These are phyloP conservation scores for Boechera stricta DNA, from an alignment of 345 rosid genomes.

Conservation along the genomic window DNA sequence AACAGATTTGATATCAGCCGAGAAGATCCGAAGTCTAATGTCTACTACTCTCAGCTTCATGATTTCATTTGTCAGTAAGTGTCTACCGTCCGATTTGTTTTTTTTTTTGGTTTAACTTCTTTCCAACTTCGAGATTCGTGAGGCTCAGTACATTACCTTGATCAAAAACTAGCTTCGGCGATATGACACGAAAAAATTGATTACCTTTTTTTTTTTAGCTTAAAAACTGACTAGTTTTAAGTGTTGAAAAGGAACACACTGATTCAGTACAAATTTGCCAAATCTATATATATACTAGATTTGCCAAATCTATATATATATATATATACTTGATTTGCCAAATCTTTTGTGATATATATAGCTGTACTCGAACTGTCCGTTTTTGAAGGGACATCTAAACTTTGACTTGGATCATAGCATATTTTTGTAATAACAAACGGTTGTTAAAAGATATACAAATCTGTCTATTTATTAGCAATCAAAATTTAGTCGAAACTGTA, in stretches of 20 bases:
- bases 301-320: not conserved
- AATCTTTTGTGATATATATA: not conserved
- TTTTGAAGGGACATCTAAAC: not conserved
- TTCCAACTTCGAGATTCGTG: not conserved
- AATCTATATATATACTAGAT: not conserved
- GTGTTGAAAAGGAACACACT: not conserved
- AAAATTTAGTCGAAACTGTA: not conserved
- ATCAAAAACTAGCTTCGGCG: not conserved
- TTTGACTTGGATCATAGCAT: not conserved
- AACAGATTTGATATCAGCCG: not conserved
- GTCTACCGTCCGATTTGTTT: not conserved
- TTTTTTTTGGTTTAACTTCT: not conserved
- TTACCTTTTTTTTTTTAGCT: not conserved
- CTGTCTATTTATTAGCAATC: not conserved
- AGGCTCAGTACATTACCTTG: not conserved
- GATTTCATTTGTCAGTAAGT: conserved; percentile 9
- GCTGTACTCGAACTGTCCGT: not conserved
- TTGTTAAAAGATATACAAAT: not conserved
- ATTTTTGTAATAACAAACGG: not conserved
- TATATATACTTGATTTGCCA: not conserved
- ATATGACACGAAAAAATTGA: not conserved
- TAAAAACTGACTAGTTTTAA: not conserved
- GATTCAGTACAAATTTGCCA: not conserved
- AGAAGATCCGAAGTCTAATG: not conserved
- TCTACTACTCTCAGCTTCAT: not conserved